phyloP scores from a whole-genome alignment of 2,329 filamentous ascomycete species.

The Dactylella cylindrospora region DNA sequence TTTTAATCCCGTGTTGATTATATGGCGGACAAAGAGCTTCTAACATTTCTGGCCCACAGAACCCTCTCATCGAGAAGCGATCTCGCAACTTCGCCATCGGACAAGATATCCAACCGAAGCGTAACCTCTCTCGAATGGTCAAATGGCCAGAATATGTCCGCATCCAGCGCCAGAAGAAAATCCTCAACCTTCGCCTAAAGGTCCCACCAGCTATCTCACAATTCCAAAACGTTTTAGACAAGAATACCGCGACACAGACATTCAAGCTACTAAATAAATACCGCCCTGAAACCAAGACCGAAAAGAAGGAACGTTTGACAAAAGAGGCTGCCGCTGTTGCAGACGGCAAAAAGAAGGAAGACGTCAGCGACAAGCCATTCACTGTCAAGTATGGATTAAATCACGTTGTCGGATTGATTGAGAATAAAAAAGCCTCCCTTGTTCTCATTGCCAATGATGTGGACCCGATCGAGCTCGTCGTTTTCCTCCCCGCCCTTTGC shows the following conservation, averaged over 20 bases:
- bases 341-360: conserved; percentile 99
- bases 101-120: conserved; percentile 95
- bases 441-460: conserved; percentile 99
- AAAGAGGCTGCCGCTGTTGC: conserved; percentile 97
- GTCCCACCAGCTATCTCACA: conserved; percentile 95
- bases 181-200: conserved; percentile 93
- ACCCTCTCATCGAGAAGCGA: conserved; percentile 98
- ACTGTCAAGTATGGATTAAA: conserved; percentile 99
- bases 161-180: conserved; percentile 80
- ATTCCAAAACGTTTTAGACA: conserved; percentile 96
- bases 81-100: conserved; percentile 97
- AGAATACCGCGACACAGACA: conserved; percentile 91
- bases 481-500: conserved; percentile 98
- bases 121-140: conserved; percentile 97
- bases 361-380: conserved; percentile 99
- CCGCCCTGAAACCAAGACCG: conserved; percentile 95
- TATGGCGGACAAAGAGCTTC: conserved; percentile 14
- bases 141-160: conserved; percentile 99
- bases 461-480: conserved; percentile 98
- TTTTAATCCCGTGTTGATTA: conserved; percentile 30
- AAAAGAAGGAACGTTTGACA: conserved; percentile 99
- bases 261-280: conserved; percentile 99
- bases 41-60: conserved; percentile 60
- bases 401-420: conserved; percentile 94
- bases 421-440: conserved; percentile 99